Percentiles rank a stretch among this genome's conserved stretches.
Evolutionary conservation across 225 moss, liverwort and hornwort genomes (phyloP).

Genomic region (Asterella californica): DNA sequence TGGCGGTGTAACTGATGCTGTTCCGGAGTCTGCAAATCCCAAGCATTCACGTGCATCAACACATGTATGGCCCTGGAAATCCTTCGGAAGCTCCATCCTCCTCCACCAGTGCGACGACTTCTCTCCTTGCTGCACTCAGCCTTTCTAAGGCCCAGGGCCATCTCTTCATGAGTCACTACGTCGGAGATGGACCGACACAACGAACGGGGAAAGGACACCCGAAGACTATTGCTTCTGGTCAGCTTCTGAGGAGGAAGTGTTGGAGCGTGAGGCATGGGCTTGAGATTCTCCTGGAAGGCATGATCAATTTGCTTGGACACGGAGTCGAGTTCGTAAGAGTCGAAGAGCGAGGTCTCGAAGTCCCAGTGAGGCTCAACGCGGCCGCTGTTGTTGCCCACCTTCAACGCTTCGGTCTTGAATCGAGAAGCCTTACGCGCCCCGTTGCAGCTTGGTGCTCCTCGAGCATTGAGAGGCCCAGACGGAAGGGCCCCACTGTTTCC

Average conservation of each 20-base stretch:
- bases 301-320: constrained; percentile 40
- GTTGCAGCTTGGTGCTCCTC: neutral
- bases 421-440: constrained; percentile 34
- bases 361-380: constrained; percentile 28
- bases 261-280: neutral
- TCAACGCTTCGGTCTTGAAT: constrained; percentile 39
- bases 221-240: constrained; percentile 28
- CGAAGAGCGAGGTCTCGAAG: constrained; percentile 37
- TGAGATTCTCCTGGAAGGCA: constrained; percentile 22
- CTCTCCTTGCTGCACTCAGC: constrained; percentile 22
- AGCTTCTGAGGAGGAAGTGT: constrained; percentile 12
- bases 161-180: constrained; percentile 32
- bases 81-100: constrained; percentile 28
- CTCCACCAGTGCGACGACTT: constrained; percentile 9
- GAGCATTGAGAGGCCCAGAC: neutral
- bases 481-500: constrained; percentile 17
- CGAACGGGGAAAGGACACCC: constrained; percentile 31
- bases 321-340: constrained; percentile 36
- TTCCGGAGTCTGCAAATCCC: constrained; percentile 15
- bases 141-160: constrained; percentile 19
- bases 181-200: constrained; percentile 37
- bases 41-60: constrained; percentile 26
- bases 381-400: constrained; percentile 4
- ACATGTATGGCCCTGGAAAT: constrained; percentile 26
- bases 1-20: constrained; percentile 30